Conservation (phyloP, 2,329 filamentous ascomycete genomes). For the Alternaria sp. region DNA sequence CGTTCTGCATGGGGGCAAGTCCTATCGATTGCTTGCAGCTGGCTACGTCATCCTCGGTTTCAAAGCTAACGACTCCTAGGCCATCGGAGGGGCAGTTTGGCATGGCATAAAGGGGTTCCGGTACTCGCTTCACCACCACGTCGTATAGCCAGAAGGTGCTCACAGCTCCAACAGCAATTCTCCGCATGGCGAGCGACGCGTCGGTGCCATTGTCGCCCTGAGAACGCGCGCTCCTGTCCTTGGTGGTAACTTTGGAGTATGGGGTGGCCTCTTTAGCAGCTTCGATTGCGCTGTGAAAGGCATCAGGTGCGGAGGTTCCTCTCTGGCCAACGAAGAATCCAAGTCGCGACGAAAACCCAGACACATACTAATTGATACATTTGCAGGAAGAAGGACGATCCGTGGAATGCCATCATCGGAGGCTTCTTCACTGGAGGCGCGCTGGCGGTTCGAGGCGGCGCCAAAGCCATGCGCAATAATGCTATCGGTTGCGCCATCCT, state of each 20-base stretch:
- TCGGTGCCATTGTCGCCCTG: slow-evolving; percentile 91
- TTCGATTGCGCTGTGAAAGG: slow-evolving; percentile 98
- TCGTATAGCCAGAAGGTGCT: slow-evolving; percentile 88
- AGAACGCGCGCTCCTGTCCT: slow-evolving; percentile 95
- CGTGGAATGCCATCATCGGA: slow-evolving; percentile 97
- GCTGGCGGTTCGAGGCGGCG: slow-evolving; percentile 87
- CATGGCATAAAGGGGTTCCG: neutral
- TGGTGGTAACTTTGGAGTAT: slow-evolving; percentile 96
- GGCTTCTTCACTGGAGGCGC: slow-evolving; percentile 91
- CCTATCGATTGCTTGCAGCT: slow-evolving; percentile 10
- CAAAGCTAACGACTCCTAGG: slow-evolving; percentile 22
- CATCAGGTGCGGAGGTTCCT: slow-evolving; percentile 52
- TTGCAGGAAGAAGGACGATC: slow-evolving; percentile 83
- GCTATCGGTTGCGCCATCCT: slow-evolving; percentile 95
- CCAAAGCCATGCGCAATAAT: slow-evolving; percentile 89
- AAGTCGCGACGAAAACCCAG: neutral
- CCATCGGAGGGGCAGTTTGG: slow-evolving; percentile 42
- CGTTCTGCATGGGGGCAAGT: slow-evolving; percentile 92
- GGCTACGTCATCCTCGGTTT: slow-evolving; percentile 9
- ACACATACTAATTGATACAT: neutral
- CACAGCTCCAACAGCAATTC: slow-evolving; percentile 27
- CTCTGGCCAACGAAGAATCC: neutral
- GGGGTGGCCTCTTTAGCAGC: slow-evolving; percentile 93
- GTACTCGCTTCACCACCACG: slow-evolving; percentile 55
- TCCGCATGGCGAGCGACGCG: slow-evolving; percentile 85